Evolutionary conservation across 768 basidiomycete genomes (phyloP).

Genomic region (Asterophora parasitica): DNA sequence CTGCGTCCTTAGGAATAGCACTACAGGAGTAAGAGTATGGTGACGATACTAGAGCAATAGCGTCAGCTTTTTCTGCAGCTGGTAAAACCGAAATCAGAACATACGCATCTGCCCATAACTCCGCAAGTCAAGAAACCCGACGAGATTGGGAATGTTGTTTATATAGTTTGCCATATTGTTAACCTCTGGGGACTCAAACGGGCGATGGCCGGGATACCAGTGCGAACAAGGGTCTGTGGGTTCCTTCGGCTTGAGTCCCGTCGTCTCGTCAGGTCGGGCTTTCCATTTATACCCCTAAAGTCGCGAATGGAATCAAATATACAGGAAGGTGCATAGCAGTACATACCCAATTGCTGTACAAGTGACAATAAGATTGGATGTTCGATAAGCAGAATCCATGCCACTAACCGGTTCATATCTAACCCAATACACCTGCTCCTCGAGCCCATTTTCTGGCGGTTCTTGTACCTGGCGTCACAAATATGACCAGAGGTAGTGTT

Average conservation of each 20-base stretch:
- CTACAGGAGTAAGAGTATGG: slow-evolving; percentile 75
- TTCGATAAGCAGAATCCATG: too few relatives aligned
- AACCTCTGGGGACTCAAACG: slow-evolving; percentile 76
- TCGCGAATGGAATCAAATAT: background rate
- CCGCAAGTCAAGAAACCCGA: slow-evolving; percentile 69
- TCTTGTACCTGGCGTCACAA: slow-evolving; percentile 55
- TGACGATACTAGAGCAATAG: slow-evolving; percentile 50
- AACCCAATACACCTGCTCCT: slow-evolving; percentile 56
- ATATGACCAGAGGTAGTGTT: background rate
- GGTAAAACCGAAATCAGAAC: slow-evolving; percentile 20
- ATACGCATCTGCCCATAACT: slow-evolving; percentile 81
- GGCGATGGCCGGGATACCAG: slow-evolving; percentile 67
- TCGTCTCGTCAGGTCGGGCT: slow-evolving; percentile 21
- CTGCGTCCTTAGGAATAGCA: slow-evolving; percentile 54
- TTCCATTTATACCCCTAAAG: slow-evolving; percentile 73
- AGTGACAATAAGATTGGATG: background rate
- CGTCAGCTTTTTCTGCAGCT: background rate
- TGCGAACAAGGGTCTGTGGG: slow-evolving; percentile 60
- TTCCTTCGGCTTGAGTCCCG: slow-evolving; percentile 17
- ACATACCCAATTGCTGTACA: slow-evolving; percentile 56
- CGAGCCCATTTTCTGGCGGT: slow-evolving; percentile 50
- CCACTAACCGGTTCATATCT: slow-evolving; percentile 67
- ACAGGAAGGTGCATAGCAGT: background rate
- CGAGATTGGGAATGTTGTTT: slow-evolving; percentile 44
- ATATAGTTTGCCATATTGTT: slow-evolving; percentile 72